phyloP scores from a whole-genome alignment of 1,284 basidiomycete genomes.

The Phlebopus sp. region DNA sequence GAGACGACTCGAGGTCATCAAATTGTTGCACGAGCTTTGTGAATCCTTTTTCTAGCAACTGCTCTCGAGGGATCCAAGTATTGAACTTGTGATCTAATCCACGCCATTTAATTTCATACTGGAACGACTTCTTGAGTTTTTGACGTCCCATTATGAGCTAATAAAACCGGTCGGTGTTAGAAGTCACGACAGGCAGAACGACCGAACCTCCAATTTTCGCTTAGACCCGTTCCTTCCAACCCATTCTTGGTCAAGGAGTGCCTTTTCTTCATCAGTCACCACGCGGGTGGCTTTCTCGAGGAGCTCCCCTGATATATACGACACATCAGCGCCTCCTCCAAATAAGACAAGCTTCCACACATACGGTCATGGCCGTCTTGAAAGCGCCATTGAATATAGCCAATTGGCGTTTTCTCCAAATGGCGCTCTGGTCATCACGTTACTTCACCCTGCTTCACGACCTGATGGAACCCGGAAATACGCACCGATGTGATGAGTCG shows the following conservation, averaged over 20 bases:
- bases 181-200: conserved; percentile 2
- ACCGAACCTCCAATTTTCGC: conserved; percentile 82
- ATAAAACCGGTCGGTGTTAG: conserved; percentile 8
- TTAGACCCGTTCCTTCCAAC: conserved; percentile 90
- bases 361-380: conserved; percentile 97
- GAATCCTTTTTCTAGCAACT: conserved; percentile 87
- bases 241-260: conserved; percentile 83
- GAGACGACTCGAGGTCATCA: conserved; percentile 93
- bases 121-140: conserved; percentile 95
- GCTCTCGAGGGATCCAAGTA: conserved; percentile 91
- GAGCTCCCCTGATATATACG: conserved; percentile 62
- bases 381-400: conserved; percentile 99
- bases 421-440: conserved; percentile 65
- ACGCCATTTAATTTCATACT: conserved; percentile 97
- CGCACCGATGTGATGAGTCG: conserved; percentile 88
- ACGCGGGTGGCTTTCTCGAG: conserved; percentile 91
- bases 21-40: conserved; percentile 90
- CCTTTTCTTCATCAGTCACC: conserved; percentile 86
- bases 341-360: conserved; percentile 30
- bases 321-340: conserved; percentile 12
- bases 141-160: conserved; percentile 92
- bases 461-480: conserved; percentile 15
- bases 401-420: conserved; percentile 92
- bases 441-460: conserved; percentile 9
- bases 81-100: conserved; percentile 93